These are phyloP conservation scores for Phytophthora uliginosa DNA, from an alignment of 352 stramenopile species.

Conservation along the genomic window DNA sequence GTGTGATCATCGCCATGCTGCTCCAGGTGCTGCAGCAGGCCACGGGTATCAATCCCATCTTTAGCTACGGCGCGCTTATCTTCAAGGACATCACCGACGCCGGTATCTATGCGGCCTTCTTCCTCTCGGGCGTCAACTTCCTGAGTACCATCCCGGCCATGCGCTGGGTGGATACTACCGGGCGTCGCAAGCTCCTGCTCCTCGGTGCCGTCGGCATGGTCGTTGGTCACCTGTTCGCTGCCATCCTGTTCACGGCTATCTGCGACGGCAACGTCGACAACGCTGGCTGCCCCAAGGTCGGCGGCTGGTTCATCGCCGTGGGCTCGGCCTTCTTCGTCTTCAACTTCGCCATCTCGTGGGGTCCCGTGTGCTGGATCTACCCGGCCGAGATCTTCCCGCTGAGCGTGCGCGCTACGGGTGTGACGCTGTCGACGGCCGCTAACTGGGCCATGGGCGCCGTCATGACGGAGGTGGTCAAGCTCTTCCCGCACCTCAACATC, in stretches of 20 bases:
- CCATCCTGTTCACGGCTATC: slow-evolving; percentile 37
- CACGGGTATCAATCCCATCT: slow-evolving; percentile 43
- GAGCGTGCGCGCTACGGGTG: slow-evolving; percentile 47
- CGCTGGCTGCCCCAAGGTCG: slow-evolving; percentile 9
- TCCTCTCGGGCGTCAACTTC: slow-evolving; percentile 23
- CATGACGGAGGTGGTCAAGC: slow-evolving; percentile 29
- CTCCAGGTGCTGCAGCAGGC: slow-evolving; percentile 42
- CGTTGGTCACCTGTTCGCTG: slow-evolving; percentile 21
- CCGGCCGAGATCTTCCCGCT: slow-evolving; percentile 26
- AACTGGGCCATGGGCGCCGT: slow-evolving; percentile 49
- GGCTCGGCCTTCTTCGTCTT: slow-evolving; percentile 24
- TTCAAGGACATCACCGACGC: slow-evolving; percentile 28
- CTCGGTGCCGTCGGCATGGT: slow-evolving; percentile 22
- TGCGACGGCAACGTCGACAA: slow-evolving; percentile 34
- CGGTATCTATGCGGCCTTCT: slow-evolving; percentile 24
- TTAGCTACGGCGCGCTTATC: slow-evolving; percentile 32
- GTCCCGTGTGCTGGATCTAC: slow-evolving; percentile 28
- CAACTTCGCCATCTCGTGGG: slow-evolving; percentile 26
- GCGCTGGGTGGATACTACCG: slow-evolving; percentile 24
- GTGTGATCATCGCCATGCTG: slow-evolving; percentile 30
- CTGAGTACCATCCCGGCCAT: slow-evolving; percentile 26
- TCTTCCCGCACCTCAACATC: slow-evolving; percentile 28
- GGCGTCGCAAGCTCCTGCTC: slow-evolving; percentile 22
- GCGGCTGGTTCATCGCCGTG: slow-evolving; percentile 21
- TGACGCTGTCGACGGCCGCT: slow-evolving; percentile 53